Conservation (phyloP, 2,329 filamentous ascomycete genomes). For the Colletotrichum sp. region DNA sequence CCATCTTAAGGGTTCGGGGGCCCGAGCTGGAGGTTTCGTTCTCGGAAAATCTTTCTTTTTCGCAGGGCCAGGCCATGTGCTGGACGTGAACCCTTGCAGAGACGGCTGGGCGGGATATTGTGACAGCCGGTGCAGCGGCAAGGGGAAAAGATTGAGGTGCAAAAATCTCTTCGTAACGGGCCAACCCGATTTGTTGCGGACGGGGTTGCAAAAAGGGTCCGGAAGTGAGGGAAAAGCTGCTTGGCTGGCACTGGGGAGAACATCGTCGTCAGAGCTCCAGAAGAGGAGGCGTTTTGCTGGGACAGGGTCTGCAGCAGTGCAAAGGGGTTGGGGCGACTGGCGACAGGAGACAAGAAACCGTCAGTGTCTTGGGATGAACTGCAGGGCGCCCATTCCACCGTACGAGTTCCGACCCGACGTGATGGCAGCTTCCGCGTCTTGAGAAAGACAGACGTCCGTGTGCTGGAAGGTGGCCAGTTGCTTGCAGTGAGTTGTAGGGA, state of each 20-base stretch:
- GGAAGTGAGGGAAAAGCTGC: background rate
- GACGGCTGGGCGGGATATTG: constrained; percentile 13
- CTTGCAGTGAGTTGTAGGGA: background rate
- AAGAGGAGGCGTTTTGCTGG: constrained; percentile 4
- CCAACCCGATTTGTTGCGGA: constrained; percentile 10
- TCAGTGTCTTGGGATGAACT: constrained; percentile 14
- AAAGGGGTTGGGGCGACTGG: background rate
- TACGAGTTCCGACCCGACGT: background rate
- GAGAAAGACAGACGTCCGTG: background rate
- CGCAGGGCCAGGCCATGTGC: background rate
- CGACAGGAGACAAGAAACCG: constrained; percentile 1
- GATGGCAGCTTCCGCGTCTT: background rate
- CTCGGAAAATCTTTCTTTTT: background rate
- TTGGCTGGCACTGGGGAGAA: background rate
- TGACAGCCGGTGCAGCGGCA: constrained; percentile 1
- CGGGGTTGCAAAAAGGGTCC: background rate
- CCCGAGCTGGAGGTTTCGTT: background rate
- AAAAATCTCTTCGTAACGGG: constrained; percentile 9
- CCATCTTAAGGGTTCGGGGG: background rate
- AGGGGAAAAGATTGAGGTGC: background rate
- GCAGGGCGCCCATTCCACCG: background rate
- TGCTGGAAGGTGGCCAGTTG: background rate
- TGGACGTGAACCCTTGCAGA: background rate
- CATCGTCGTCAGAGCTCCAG: constrained; percentile 14
- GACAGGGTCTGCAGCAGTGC: constrained; percentile 16